These are phyloP conservation scores for Rhynchosporium secalis DNA, from an alignment of 2,329 filamentous ascomycete species.

Conservation along the genomic window DNA sequence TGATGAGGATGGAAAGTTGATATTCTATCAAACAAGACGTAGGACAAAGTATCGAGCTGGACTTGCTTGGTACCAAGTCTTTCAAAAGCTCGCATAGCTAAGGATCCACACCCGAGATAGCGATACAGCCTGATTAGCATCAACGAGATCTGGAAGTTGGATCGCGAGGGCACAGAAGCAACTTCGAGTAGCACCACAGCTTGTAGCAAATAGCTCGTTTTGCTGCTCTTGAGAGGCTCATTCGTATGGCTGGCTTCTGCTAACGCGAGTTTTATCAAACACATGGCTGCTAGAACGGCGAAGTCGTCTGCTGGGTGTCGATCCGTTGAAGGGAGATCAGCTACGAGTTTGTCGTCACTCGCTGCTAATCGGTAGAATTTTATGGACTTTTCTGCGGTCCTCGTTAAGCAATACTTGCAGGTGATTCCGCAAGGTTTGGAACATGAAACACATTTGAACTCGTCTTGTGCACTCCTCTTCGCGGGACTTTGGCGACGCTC, in stretches of 20 bases:
- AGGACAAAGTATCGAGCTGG: constrained; percentile 44
- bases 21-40: constrained; percentile 43
- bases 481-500: constrained; percentile 24
- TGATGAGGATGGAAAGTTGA: constrained; percentile 43
- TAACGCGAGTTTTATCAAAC: constrained; percentile 37
- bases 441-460: constrained; percentile 29
- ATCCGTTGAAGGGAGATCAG: constrained; percentile 38
- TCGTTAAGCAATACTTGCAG: constrained; percentile 30
- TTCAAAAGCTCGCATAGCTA: constrained; percentile 42
- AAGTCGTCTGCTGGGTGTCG: constrained; percentile 41
- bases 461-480: neutral
- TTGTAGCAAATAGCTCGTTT: constrained; percentile 34
- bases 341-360: constrained; percentile 31
- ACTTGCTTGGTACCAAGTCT: constrained; percentile 44
- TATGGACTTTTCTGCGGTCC: constrained; percentile 27
- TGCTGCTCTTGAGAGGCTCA: constrained; percentile 22
- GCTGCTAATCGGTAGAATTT: constrained; percentile 32
- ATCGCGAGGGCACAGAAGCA: constrained; percentile 39
- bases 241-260: constrained; percentile 5
- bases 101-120: constrained; percentile 41
- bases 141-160: constrained; percentile 44
- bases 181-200: constrained; percentile 39
- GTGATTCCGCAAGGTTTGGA: constrained; percentile 24
- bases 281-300: constrained; percentile 37
- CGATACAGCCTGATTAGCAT: constrained; percentile 42